Base-by-base conservation (phyloP, 306 rosid species). In the Hippophae rhamnoides region DNA sequence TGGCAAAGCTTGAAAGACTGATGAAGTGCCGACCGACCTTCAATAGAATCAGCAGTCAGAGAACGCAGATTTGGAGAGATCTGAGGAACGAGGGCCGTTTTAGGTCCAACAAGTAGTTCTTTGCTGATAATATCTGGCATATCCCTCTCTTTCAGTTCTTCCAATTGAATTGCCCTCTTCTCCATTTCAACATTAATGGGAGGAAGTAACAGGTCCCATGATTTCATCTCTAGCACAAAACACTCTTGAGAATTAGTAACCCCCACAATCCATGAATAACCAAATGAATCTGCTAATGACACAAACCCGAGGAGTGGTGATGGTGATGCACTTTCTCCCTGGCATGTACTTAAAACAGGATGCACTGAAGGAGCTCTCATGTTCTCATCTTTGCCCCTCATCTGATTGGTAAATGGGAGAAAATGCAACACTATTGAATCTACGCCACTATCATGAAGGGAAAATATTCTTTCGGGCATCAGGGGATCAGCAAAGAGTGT, bases 381-480 rank as follows among this genome's bases (percentile, higher is more conserved):
- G 27, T 79, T 67, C 73, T 81, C 86, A 68, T 79, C 86, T 75
- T 83, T 86, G 67, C 86, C 96, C 65, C 66, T 73, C 44, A 69
- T 45, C 76, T 86, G 99, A 72, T 77, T 85, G 10, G 97, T 93
- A 77, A 93, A 93, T 26, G 97, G 97, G 69, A 93, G 99, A 80
- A 82, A 93, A 71, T 93, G 97, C 84, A 93, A 76, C 62, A 88
- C 84, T 65, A 93, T 76, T 54, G 97, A 88, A 84, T 93, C 99
- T 62, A 93, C 80, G 61, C 97, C 95, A 71, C 87, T 95, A 68
- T 80, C 89, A 48, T 93, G 99, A 79, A 88, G 82, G 53, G 90
- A 71, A 77, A 71, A 84, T 62, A 88, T 75, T 82, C 97, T 84
- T 71, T 93, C 95, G 6, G 83, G 86, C 83, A 86, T 78, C 52